Evolutionary conservation across 345 rosid species (phyloP), one percentile per base, ranked within the genome.

Genomic region (Zanthoxylum bungeanum): DNA sequence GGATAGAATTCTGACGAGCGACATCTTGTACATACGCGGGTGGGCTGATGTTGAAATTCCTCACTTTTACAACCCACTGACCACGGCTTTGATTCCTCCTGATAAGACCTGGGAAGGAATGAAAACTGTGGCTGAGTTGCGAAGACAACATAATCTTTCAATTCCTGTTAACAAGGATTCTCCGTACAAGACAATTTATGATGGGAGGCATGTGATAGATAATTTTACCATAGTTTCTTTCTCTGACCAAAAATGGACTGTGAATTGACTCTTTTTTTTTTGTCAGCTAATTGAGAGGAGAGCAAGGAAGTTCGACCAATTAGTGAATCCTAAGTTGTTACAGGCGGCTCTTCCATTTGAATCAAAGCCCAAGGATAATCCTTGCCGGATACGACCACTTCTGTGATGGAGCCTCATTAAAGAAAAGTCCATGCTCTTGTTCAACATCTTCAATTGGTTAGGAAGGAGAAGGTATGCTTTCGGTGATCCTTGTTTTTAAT

Each of bases 1-100:
- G 92, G 99, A 95, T 82, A n/a, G 83, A 83, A 92, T 92, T 66
- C 78, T 85, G 76, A 92, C 90, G 93, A 85, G 98, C 24, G 99
- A 95, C 80, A 84, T 95, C 30, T 91, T 95, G 63, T 88, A 89
- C 80, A 77, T 95, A 81, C 91, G 83, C 5, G 93, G 97, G 12
- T 95, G 97, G 96, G 83, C 90, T 55, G 76, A 79, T 71, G 98
- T 92, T 61, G 93, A 92, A 75, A 84, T 86, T 73, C 93, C 98
- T 59, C 56, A 37, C 51, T 92, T 87, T 77, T 90, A 80, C 79
- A 92, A 92, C 68, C 97, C 98, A 31, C 71, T 89, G 80, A 94
- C 95, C 25, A 90, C 97, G 40, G 89, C 97, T 4, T 86, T 94
- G 85, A 98, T 89, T 71, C 93, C 98, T 66, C 97, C 85, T 37